These are phyloP conservation scores for Zopfia rhizophila DNA, from an alignment of 2,329 filamentous ascomycete genomes.

Conservation along the genomic window DNA sequence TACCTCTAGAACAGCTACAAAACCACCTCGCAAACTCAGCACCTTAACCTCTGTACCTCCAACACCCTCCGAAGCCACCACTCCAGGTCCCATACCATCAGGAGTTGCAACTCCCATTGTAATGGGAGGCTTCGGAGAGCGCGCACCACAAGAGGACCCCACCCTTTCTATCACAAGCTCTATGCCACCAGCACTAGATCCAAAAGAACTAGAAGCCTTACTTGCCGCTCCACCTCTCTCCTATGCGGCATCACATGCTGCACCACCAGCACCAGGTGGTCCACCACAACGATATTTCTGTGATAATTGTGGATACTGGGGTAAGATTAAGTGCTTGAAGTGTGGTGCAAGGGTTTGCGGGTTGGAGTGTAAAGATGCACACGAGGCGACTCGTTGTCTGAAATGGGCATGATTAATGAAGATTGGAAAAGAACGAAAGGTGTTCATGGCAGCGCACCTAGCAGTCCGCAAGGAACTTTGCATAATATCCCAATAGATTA, in stretches of 20 bases:
- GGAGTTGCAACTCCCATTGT: constrained; percentile 5
- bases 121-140: neutral
- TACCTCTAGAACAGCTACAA: constrained; percentile 23
- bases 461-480: too few species aligned
- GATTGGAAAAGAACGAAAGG: too few species aligned
- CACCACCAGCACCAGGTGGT: constrained; percentile 50
- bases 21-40: constrained; percentile 34
- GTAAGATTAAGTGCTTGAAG: constrained; percentile 77
- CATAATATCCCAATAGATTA: too few species aligned
- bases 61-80: constrained; percentile 37
- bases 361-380: constrained; percentile 76
- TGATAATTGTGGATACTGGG: constrained; percentile 86
- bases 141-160: constrained; percentile 55
- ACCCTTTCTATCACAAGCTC: constrained; percentile 64
- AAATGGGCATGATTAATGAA: constrained; percentile 44
- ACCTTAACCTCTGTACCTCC: constrained; percentile 36
- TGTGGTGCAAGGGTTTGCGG: constrained; percentile 83
- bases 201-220: constrained; percentile 71
- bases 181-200: constrained; percentile 67
- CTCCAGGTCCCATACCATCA: constrained; percentile 28
- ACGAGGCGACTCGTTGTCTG: constrained; percentile 72
- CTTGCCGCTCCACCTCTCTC: constrained; percentile 72
- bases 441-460: too few species aligned
- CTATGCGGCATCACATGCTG: constrained; percentile 70
- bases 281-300: constrained; percentile 74